Evolutionary conservation across 345 rosid species (phyloP).

Genomic region (Microcos paniculata): DNA sequence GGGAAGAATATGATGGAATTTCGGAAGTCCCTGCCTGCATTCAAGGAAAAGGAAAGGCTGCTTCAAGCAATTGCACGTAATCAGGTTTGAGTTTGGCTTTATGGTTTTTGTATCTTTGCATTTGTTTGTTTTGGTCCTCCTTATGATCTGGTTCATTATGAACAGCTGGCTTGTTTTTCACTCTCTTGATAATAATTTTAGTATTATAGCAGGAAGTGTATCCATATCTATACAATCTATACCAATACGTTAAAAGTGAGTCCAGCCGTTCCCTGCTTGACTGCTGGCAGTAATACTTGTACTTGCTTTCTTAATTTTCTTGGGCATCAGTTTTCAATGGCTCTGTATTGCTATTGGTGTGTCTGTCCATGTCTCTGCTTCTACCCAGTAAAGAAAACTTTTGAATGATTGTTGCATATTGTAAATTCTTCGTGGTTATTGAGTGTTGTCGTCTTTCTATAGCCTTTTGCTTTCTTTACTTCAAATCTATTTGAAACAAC

Average conservation of each 20-base stretch:
- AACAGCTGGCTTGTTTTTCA: not conserved
- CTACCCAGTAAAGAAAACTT: not conserved
- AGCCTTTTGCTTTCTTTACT: not conserved
- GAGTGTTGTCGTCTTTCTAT: not conserved
- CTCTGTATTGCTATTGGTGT: not conserved
- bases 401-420: not conserved
- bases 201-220: not conserved
- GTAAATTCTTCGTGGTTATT: not conserved
- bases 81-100: slow-evolving; percentile 56
- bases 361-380: not conserved
- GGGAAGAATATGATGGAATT: slow-evolving; percentile 80
- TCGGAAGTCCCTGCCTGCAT: slow-evolving; percentile 81
- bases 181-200: not conserved
- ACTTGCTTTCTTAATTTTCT: not conserved
- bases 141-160: not conserved
- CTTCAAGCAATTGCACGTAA: slow-evolving; percentile 96
- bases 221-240: not conserved
- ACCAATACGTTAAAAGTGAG: not conserved
- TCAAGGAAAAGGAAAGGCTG: slow-evolving; percentile 86
- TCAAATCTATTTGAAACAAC: not conserved
- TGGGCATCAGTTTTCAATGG: not conserved
- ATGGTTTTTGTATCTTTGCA: not conserved
- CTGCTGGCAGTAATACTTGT: not conserved
- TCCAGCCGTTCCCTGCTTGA: not conserved
- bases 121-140: not conserved